These are phyloP conservation scores for Penicillium samsonianum DNA, from an alignment of 495 filamentous ascomycete genomes.

Conservation along the genomic window DNA sequence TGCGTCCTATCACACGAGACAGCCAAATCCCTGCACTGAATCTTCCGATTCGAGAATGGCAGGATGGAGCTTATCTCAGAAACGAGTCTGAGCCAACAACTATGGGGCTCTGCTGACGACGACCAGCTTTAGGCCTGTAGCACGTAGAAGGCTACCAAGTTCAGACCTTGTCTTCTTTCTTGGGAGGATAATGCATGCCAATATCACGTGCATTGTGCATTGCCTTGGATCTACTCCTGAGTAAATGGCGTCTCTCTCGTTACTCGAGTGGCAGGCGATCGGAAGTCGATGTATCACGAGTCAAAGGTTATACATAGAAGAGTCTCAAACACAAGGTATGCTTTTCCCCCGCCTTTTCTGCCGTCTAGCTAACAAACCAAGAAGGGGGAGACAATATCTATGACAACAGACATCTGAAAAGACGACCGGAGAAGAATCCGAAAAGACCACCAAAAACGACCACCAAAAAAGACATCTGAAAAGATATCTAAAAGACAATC, in stretches of 20 bases:
- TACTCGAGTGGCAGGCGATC: not conserved
- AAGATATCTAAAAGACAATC: too few relatives aligned
- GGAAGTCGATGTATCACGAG: slow-evolving; percentile 4
- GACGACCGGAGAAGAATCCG: too few relatives aligned
- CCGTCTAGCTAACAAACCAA: too few relatives aligned
- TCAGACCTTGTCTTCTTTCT: not conserved
- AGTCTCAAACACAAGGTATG: too few relatives aligned
- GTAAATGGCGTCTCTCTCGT: not conserved
- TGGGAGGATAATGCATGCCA: not conserved
- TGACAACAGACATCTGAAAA: too few relatives aligned
- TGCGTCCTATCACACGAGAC: not conserved
- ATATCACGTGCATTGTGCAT: not conserved
- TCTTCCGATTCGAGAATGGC: not conserved
- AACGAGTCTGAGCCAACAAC: not conserved
- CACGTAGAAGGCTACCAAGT: not conserved
- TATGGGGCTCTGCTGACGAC: not conserved
- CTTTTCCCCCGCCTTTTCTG: too few relatives aligned
- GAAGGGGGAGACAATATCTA: too few relatives aligned
- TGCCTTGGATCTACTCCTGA: not conserved
- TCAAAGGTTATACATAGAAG: too few relatives aligned
- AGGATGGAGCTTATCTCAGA: not conserved
- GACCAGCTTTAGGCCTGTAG: not conserved
- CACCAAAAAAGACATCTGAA: too few relatives aligned
- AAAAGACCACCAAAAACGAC: too few relatives aligned
- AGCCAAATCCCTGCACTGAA: not conserved